Conservation (phyloP, 257 asterid genomes). For the Petrea volubilis region DNA sequence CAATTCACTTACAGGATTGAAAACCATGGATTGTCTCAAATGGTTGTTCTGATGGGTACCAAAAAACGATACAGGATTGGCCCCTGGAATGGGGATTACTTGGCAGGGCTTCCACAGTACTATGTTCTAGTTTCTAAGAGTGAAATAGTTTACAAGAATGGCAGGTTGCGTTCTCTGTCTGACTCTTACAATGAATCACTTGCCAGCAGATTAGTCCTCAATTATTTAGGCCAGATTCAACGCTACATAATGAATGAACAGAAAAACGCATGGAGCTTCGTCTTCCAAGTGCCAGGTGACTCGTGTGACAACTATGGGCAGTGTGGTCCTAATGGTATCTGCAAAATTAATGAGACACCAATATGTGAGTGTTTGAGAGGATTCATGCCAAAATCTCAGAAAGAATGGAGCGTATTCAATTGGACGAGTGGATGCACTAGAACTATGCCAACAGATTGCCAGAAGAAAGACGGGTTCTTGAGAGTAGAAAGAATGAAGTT, state of each 20-base stretch:
- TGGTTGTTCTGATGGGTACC: not conserved
- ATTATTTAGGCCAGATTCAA: not conserved
- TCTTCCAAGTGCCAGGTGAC: slow-evolving; percentile 13
- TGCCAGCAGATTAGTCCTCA: not conserved
- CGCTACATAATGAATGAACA: slow-evolving; percentile 16
- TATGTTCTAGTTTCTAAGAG: not conserved
- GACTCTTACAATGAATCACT: not conserved
- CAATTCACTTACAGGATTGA: slow-evolving; percentile 15
- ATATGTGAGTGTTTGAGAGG: slow-evolving; percentile 43
- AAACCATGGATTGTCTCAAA: slow-evolving; percentile 11
- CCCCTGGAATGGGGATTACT: slow-evolving; percentile 16
- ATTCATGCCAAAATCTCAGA: slow-evolving; percentile 34
- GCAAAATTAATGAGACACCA: slow-evolving; percentile 21
- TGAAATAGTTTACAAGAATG: not conserved
- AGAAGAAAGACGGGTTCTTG: slow-evolving; percentile 24
- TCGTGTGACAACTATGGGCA: slow-evolving; percentile 36
- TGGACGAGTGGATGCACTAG: slow-evolving; percentile 38
- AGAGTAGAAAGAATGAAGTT: slow-evolving; percentile 8
- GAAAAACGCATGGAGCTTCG: slow-evolving; percentile 15
- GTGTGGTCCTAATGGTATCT: slow-evolving; percentile 43
- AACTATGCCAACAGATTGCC: not conserved
- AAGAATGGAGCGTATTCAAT: slow-evolving; percentile 26
- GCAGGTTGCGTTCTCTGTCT: slow-evolving; percentile 7
- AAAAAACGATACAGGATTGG: not conserved
- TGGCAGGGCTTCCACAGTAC: not conserved